Conservation (phyloP, 257 asterid species). For the Fraxinus pennsylvanica region DNA sequence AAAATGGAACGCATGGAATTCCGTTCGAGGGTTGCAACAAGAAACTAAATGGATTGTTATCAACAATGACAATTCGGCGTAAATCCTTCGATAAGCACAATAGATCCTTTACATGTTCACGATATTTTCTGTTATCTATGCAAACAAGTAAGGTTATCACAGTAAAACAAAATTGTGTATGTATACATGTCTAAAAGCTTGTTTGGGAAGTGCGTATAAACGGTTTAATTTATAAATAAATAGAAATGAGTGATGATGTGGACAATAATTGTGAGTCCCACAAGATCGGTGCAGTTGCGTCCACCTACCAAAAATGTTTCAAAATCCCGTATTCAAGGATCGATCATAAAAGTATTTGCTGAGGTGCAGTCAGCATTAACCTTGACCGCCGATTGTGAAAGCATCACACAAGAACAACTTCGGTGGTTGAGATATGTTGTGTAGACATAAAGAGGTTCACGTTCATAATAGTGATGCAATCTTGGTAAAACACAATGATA, state of each 20-base stretch:
- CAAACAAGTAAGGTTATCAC: conserved; percentile 18
- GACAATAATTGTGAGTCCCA: too few relatives aligned
- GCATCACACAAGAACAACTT: background rate
- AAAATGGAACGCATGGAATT: conserved; percentile 76
- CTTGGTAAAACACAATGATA: too few relatives aligned
- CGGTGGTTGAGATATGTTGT: background rate
- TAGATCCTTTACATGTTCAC: conserved; percentile 91
- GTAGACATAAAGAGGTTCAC: background rate
- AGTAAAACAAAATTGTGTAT: background rate
- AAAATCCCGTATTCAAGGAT: too few relatives aligned
- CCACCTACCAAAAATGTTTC: too few relatives aligned
- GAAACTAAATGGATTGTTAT: conserved; percentile 96
- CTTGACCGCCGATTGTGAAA: too few relatives aligned
- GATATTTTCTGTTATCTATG: conserved; percentile 62
- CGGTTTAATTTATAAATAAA: too few relatives aligned
- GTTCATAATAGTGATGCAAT: background rate
- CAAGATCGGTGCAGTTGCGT: too few relatives aligned
- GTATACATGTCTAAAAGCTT: background rate
- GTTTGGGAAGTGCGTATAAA: too few relatives aligned
- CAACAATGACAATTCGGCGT: conserved; percentile 76
- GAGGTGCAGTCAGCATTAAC: too few relatives aligned
- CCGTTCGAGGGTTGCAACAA: conserved; percentile 91
- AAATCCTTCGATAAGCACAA: conserved; percentile 72
- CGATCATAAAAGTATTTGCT: too few relatives aligned
- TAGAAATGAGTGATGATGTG: too few relatives aligned